Evolutionary conservation across 2,329 filamentous ascomycete species (phyloP).

Genomic region (Diaporthe sp.): DNA sequence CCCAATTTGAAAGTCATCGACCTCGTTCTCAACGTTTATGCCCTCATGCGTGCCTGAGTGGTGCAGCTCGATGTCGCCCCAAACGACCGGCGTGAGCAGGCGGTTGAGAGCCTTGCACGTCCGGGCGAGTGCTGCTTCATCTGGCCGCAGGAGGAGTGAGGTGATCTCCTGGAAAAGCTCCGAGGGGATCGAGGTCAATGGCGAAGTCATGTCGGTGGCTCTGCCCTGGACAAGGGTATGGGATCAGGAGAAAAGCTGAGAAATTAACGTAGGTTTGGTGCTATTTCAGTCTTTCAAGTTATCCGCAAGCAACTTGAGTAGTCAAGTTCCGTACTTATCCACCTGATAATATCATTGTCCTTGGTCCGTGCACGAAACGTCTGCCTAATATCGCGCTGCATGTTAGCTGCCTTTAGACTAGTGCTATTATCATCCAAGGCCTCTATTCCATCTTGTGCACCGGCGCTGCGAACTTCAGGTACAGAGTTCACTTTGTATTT

Average conservation of each 20-base stretch:
- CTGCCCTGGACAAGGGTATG: neutral
- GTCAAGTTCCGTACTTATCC: neutral
- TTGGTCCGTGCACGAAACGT: neutral
- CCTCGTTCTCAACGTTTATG: neutral
- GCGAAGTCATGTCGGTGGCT: neutral
- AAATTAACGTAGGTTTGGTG: neutral
- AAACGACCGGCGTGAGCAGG: neutral
- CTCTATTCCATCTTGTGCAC: too few relatives aligned
- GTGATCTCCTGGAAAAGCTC: slow-evolving; percentile 7
- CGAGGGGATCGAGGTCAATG: neutral
- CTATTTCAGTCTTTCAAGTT: neutral
- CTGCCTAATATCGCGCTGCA: neutral
- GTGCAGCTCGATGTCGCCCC: slow-evolving; percentile 4
- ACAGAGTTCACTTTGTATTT: too few relatives aligned
- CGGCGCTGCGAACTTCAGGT: too few relatives aligned
- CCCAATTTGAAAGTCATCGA: neutral
- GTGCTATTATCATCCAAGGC: too few relatives aligned
- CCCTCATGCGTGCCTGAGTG: neutral
- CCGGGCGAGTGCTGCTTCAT: slow-evolving; percentile 2
- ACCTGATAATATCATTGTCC: neutral
- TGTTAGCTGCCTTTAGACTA: neutral
- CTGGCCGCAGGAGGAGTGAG: slow-evolving; percentile 1
- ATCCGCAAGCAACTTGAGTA: neutral
- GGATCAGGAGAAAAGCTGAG: neutral
- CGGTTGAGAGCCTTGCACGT: neutral